phyloP scores from a whole-genome alignment of 2,329 filamentous ascomycete genomes.

The Emergomyces pasteurianus region DNA sequence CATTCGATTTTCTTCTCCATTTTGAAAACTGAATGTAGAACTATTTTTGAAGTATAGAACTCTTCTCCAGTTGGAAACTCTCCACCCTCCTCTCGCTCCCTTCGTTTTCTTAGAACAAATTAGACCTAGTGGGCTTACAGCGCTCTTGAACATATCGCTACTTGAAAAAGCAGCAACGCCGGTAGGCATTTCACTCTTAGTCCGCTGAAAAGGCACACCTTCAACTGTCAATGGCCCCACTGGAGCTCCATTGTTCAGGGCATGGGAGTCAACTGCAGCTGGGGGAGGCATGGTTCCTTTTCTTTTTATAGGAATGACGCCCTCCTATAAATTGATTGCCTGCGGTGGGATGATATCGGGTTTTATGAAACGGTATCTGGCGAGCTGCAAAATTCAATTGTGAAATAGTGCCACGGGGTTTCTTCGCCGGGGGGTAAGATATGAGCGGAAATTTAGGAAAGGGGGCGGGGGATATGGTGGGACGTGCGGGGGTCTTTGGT shows the following conservation, averaged over 20 bases:
- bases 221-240: constrained; percentile 45
- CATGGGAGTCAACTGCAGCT: neutral
- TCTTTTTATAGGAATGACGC: neutral
- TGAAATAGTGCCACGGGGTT: neutral
- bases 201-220: constrained; percentile 55
- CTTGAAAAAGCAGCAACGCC: constrained; percentile 65
- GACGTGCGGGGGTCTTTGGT: neutral
- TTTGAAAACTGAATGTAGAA: too few relatives aligned
- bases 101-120: neutral
- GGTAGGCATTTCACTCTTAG: constrained; percentile 60
- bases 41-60: neutral
- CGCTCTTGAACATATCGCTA: constrained; percentile 73
- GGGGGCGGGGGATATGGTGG: neutral
- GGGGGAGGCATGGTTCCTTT: constrained; percentile 1
- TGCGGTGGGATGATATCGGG: neutral
- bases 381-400: neutral
- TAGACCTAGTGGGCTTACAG: constrained; percentile 35
- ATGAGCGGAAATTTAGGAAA: neutral
- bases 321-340: neutral
- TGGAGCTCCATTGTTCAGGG: neutral
- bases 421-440: neutral
- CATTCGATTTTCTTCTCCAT: neutral
- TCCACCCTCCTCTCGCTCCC: too few relatives aligned
- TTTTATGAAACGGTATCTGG: neutral
- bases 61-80: neutral